Evolutionary conservation across 2,329 filamentous ascomycete species (phyloP).

Genomic region (Blumeriella jaapii): DNA sequence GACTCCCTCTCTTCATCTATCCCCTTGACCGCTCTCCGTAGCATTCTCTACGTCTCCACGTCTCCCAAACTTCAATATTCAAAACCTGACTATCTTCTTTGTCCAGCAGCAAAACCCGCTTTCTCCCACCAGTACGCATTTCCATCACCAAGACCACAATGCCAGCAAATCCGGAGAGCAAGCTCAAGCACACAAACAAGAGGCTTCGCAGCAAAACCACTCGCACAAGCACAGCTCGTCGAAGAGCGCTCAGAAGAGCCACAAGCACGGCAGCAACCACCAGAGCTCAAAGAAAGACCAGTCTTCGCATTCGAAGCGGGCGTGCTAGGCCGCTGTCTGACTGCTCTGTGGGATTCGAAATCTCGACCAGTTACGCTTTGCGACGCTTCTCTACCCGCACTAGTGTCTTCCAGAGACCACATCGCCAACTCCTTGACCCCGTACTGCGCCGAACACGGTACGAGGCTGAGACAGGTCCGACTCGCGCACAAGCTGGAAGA

Average conservation of each 20-base stretch:
- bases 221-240: background rate
- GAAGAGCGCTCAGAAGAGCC: background rate
- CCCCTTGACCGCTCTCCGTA: constrained; percentile 7
- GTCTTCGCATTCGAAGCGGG: constrained; percentile 32
- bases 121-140: background rate
- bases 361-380: constrained; percentile 34
- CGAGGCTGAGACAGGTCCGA: constrained; percentile 10
- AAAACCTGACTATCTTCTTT: background rate
- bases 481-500: constrained; percentile 15
- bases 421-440: constrained; percentile 27
- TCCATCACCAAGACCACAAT: background rate
- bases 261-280: constrained; percentile 7
- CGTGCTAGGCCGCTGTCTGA: constrained; percentile 33
- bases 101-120: background rate
- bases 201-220: background rate
- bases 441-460: constrained; percentile 6
- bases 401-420: constrained; percentile 30
- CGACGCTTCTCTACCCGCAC: constrained; percentile 31
- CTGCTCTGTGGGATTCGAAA: constrained; percentile 30
- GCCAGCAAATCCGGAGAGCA: constrained; percentile 1
- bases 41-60: constrained; percentile 6
- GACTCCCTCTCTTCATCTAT: constrained; percentile 3
- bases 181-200: background rate
- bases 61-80: background rate
- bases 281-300: constrained; percentile 17